Evolutionary conservation across 2,329 filamentous ascomycete genomes (phyloP), one percentile per base, ranked within the genome.

Genomic region (Aspergillus piperis): DNA sequence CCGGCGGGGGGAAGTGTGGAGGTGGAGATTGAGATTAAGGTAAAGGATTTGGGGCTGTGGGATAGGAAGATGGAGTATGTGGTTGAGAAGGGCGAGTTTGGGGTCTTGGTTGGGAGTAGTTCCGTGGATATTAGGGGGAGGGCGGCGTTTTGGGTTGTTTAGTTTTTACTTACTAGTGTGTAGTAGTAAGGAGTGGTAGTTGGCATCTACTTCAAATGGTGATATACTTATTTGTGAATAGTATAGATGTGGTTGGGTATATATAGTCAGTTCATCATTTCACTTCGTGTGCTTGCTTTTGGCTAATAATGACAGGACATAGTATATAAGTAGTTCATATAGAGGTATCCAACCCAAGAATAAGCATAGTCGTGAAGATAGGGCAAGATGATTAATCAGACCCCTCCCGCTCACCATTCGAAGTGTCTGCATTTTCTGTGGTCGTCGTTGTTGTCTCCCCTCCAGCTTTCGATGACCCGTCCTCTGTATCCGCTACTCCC

Each of bases 81-180:
- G 23, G 88, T 92, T 39, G 90, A 92, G 80, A 84, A 84, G 3
- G 89, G 89, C 1, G 82, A 87, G 42, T 92, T 91, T 71, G 75
- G 81, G 5, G 77, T 90, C 8, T 78, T 82, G 57, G 83, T 88
- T 15, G 89, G 88, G 2, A 74, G 76, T n/a, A 83, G 79, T 63
- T 74, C 72, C n/a, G 62, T 62, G 56, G 74, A 75, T 68, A 71
- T 75, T 58, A 61, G 71, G 55, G 73, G 68, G 5, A 75, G 71
- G 59, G 65, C 68, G 32, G 75, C 70, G 5, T 72, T 75, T 44
- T 68, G 68, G 59, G 73, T 75, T 21, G 60, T 61, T 58, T 66
- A 42, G 36, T n/a, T 32, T 6, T n/a, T 48, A 36, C 38, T 53
- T 15, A 21, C 3, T 17, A 19, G 2, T 3, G 27, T n/a, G 21